Percentiles rank a stretch among this genome's conserved stretches.
These are phyloP conservation scores for Mortierella polycephala DNA, from an alignment of 371 early-diverging fungal species.

Conservation along the genomic window DNA sequence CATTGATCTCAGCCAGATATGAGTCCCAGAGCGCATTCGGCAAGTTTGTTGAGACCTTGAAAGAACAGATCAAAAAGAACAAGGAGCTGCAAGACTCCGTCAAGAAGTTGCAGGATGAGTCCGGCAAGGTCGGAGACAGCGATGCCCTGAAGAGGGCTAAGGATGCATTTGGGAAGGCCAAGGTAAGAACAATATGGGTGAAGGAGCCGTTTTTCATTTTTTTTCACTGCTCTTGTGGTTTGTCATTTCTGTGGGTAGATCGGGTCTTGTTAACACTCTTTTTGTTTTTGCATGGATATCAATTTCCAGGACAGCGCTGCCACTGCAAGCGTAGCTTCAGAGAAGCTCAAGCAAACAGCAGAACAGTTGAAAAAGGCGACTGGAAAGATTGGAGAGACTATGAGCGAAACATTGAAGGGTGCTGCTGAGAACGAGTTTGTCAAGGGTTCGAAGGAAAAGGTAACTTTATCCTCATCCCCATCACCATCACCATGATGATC, in stretches of 20 bases:
- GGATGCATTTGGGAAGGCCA: conserved; percentile 80
- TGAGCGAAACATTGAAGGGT: conserved; percentile 83
- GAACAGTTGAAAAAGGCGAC: conserved; percentile 82
- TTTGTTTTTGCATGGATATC: conserved; percentile 1
- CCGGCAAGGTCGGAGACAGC: conserved; percentile 83
- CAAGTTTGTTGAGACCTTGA: conserved; percentile 85
- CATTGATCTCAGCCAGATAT: conserved; percentile 41
- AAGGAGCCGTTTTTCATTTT: not conserved
- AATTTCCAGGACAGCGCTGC: conserved; percentile 56
- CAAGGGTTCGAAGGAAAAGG: conserved; percentile 82
- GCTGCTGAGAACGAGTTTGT: conserved; percentile 88
- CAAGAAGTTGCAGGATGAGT: conserved; percentile 88
- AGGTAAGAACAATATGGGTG: conserved; percentile 53
- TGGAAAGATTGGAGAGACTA: conserved; percentile 76
- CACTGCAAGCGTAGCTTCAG: conserved; percentile 57
- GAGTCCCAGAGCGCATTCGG: conserved; percentile 55
- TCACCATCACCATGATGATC: not conserved
- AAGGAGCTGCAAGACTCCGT: conserved; percentile 89
- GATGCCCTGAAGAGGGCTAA: conserved; percentile 90
- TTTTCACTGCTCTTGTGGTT: too few relatives aligned
- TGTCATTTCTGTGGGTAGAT: too few relatives aligned
- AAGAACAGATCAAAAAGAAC: conserved; percentile 92
- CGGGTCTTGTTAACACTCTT: not conserved
- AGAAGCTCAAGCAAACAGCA: conserved; percentile 76
- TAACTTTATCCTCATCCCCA: conserved; percentile 58